phyloP scores from a whole-genome alignment of 2,329 filamentous ascomycete species.

The Diaporthe eres region DNA sequence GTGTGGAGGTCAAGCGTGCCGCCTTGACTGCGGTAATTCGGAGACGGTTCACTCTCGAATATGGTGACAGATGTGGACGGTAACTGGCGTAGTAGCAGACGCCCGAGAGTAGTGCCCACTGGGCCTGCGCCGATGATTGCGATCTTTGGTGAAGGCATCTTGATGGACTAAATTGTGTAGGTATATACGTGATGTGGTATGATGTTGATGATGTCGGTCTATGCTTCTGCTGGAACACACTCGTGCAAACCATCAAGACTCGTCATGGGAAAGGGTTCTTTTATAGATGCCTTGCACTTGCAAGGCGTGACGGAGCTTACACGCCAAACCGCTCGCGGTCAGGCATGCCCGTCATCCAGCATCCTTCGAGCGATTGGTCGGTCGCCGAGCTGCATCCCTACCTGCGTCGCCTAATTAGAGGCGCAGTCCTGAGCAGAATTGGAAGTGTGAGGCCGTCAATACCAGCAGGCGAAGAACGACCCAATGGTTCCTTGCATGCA shows the following conservation, averaged over 20 bases:
- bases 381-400: neutral
- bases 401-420: neutral
- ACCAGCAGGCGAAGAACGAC: neutral
- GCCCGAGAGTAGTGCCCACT: constrained; percentile 64
- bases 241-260: too few species aligned
- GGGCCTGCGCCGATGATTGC: constrained; percentile 66
- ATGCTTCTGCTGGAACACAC: neutral
- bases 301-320: neutral
- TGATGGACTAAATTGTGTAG: constrained; percentile 35
- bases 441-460: neutral
- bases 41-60: constrained; percentile 63
- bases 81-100: constrained; percentile 62
- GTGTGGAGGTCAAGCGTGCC: constrained; percentile 69
- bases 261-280: neutral
- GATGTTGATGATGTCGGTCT: neutral
- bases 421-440: neutral
- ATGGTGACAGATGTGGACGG: constrained; percentile 59
- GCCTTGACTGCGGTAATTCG: constrained; percentile 63
- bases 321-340: constrained; percentile 3
- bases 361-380: constrained; percentile 16
- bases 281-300: constrained; percentile 7
- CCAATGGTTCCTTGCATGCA: neutral
- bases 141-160: constrained; percentile 50
- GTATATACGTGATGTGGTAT: neutral
- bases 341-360: neutral